These are phyloP conservation scores for Melanopsichium pennsylvanicum DNA, from an alignment of 1,284 basidiomycete species.

Conservation along the genomic window DNA sequence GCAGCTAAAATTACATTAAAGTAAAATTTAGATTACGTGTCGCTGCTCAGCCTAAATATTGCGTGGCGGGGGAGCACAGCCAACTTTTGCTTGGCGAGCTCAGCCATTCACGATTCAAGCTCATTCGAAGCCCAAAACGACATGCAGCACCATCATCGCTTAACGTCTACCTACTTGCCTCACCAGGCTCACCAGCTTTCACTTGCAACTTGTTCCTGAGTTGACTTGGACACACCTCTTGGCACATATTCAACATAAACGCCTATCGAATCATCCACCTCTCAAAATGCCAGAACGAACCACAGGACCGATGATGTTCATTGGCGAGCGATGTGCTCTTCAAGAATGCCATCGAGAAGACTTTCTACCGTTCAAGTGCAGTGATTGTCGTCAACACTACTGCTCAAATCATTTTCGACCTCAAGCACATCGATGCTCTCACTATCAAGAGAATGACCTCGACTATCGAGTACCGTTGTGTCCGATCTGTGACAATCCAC, in stretches of 20 bases:
- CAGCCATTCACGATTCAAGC: slow-evolving; percentile 33
- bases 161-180: no score
- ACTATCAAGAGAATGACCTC: slow-evolving; percentile 11
- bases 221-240: no score
- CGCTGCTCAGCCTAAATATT: neutral
- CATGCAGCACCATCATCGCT: no score
- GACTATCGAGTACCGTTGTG: slow-evolving; percentile 56
- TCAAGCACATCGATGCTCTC: slow-evolving; percentile 35
- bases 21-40: slow-evolving; percentile 2
- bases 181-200: no score
- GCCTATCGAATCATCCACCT: neutral
- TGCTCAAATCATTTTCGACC: slow-evolving; percentile 39
- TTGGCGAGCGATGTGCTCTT: slow-evolving; percentile 54
- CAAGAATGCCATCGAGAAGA: slow-evolving; percentile 56
- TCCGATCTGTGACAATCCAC: slow-evolving; percentile 56
- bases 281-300: slow-evolving; percentile 38
- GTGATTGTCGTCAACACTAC: slow-evolving; percentile 51
- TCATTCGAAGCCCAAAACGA: slow-evolving; percentile 19
- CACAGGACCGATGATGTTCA: slow-evolving; percentile 57
- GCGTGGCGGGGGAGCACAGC: neutral
- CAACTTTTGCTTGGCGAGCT: slow-evolving; percentile 16
- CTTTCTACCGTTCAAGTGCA: slow-evolving; percentile 59
- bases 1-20: no score
- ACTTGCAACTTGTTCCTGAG: no score
- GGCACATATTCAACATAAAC: no score